A percentile compares a stretch with the other conserved stretches of the same genome.
phyloP scores from a whole-genome alignment of 2,329 filamentous ascomycete species.

The Magnaporthales sp. region DNA sequence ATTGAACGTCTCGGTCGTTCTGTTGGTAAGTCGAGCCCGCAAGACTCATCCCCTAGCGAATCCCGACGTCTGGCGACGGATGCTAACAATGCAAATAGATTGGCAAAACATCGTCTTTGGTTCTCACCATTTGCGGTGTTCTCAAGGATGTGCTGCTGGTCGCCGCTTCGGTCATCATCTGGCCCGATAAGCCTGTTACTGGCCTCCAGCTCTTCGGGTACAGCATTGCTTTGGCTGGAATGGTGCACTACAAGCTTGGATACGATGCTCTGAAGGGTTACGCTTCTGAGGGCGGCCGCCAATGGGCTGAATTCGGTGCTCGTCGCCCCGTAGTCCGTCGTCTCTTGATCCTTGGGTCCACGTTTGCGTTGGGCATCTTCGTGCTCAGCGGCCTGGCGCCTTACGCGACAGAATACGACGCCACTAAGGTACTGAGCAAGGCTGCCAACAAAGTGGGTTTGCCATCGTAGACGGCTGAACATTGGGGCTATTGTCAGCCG shows the following conservation, averaged over 20 bases:
- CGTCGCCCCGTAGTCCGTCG: constrained; percentile 71
- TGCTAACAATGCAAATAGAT: constrained; percentile 44
- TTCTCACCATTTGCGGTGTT: constrained; percentile 79
- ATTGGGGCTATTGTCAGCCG: background rate
- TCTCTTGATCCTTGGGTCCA: constrained; percentile 58
- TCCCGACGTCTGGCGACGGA: background rate
- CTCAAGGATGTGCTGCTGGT: constrained; percentile 84
- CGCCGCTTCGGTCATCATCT: constrained; percentile 70
- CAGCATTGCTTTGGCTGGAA: constrained; percentile 67
- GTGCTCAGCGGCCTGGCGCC: constrained; percentile 62
- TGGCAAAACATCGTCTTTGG: constrained; percentile 78
- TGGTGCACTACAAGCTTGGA: constrained; percentile 82
- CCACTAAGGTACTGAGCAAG: constrained; percentile 37
- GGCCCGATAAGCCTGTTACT: constrained; percentile 61
- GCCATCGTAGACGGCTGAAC: background rate
- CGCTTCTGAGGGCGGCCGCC: constrained; percentile 59
- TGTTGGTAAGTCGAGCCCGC: constrained; percentile 55
- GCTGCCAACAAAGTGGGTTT: constrained; percentile 37
- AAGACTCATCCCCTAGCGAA: background rate
- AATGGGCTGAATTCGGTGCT: constrained; percentile 81
- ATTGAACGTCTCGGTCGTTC: constrained; percentile 78
- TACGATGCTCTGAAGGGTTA: constrained; percentile 78
- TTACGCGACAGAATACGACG: constrained; percentile 46
- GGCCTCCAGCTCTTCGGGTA: constrained; percentile 77
- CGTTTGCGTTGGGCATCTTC: constrained; percentile 50